Conservation (phyloP, 2,329 filamentous ascomycete genomes). For the Colletotrichum sojae region DNA sequence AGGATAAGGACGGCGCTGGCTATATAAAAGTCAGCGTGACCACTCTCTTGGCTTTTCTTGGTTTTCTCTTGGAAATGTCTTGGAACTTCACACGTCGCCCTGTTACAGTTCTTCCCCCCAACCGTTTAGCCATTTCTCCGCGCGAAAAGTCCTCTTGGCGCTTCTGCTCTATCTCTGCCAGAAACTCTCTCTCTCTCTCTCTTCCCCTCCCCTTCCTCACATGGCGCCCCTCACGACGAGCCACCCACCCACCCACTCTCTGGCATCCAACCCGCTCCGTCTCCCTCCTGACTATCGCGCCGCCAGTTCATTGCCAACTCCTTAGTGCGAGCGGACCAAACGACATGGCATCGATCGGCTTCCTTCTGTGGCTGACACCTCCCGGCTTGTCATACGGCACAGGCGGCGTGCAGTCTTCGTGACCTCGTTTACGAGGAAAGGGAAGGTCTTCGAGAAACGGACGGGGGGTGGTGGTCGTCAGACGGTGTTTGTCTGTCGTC, state of each 20-base stretch:
- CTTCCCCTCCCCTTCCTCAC: not conserved
- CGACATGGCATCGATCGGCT: constrained; percentile 7
- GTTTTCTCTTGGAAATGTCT: constrained; percentile 36
- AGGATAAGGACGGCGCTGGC: constrained; percentile 23
- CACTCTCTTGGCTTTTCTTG: constrained; percentile 39
- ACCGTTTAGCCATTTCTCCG: constrained; percentile 23
- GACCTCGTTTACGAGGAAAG: not conserved
- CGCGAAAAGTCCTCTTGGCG: constrained; percentile 20
- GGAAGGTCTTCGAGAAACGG: constrained; percentile 26
- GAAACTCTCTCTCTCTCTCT: constrained; percentile 2
- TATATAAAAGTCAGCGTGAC: constrained; percentile 32
- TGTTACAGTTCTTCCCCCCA: not conserved
- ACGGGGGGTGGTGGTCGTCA: not conserved
- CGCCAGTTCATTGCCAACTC: not conserved
- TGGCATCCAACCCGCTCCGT: not conserved
- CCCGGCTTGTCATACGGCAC: constrained; percentile 11
- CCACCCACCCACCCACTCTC: not conserved
- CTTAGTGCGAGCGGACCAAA: not conserved
- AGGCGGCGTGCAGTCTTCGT: constrained; percentile 16
- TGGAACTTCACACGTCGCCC: constrained; percentile 6
- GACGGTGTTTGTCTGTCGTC: not conserved
- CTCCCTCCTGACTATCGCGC: not conserved
- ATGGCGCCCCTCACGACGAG: constrained; percentile 1
- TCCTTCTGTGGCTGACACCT: constrained; percentile 4
- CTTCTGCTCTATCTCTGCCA: constrained; percentile 28